Evolutionary conservation across 2,329 filamentous ascomycete genomes (phyloP).

Genomic region (Parasarocladium wereldwijsianum): DNA sequence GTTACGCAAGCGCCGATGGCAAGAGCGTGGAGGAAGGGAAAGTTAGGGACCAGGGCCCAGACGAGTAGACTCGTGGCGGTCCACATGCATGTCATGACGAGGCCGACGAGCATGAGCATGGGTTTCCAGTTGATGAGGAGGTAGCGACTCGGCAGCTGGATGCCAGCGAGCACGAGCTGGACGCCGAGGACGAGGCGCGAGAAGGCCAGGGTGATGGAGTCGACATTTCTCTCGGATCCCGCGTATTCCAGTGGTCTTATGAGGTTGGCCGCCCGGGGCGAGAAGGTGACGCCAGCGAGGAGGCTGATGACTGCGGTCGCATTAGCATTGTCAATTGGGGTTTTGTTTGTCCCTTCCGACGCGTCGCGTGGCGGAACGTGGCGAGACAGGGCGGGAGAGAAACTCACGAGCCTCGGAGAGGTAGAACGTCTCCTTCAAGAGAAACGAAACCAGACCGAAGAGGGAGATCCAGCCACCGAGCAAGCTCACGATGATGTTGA

Average conservation of each 20-base stretch:
- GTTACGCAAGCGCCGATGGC: slow-evolving; percentile 78
- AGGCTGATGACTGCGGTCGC: slow-evolving; percentile 59
- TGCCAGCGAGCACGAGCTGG: slow-evolving; percentile 75
- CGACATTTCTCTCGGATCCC: slow-evolving; percentile 36
- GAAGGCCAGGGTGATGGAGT: slow-evolving; percentile 69
- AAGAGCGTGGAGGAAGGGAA: slow-evolving; percentile 64
- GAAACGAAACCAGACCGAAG: slow-evolving; percentile 82
- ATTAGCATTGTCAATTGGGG: slow-evolving; percentile 1
- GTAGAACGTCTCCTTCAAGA: slow-evolving; percentile 82
- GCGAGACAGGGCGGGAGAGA: slow-evolving; percentile 6
- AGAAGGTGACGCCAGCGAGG: slow-evolving; percentile 63
- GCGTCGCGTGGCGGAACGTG: not conserved
- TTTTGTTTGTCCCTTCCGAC: no score
- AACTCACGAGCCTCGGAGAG: slow-evolving; percentile 74
- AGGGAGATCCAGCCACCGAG: slow-evolving; percentile 77
- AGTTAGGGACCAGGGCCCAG: slow-evolving; percentile 58
- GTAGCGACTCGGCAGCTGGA: slow-evolving; percentile 77
- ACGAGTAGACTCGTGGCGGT: slow-evolving; percentile 63
- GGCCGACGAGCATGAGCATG: slow-evolving; percentile 60
- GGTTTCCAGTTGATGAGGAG: slow-evolving; percentile 65
- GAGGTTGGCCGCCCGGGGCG: slow-evolving; percentile 62
- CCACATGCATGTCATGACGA: slow-evolving; percentile 83
- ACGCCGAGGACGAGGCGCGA: slow-evolving; percentile 77
- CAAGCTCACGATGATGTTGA: slow-evolving; percentile 71
- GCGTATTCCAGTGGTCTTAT: slow-evolving; percentile 67